These are phyloP conservation scores for Claviceps sp. DNA, from an alignment of 2,329 filamentous ascomycete species.

Conservation along the genomic window DNA sequence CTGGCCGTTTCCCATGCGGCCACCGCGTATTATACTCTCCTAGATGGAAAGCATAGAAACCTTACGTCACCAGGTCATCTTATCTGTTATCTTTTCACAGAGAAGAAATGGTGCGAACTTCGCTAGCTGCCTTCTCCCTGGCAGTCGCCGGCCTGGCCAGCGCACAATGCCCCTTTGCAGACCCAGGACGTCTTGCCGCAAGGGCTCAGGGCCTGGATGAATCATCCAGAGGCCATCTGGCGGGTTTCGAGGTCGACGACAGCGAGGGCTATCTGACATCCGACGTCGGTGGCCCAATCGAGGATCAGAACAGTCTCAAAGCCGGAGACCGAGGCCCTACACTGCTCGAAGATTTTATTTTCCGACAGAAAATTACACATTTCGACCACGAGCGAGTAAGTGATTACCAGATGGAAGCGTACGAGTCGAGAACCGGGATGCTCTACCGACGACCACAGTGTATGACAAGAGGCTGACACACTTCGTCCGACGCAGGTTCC, in stretches of 20 bases:
- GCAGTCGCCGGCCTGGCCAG: constrained; percentile 14
- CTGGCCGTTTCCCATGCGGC: neutral
- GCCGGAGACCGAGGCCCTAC: constrained; percentile 55
- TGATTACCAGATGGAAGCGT: neutral
- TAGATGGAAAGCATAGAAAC: neutral
- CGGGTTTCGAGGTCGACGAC: constrained; percentile 35
- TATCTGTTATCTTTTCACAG: neutral
- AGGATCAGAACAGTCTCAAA: constrained; percentile 52
- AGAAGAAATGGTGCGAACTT: constrained; percentile 14
- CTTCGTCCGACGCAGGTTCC: constrained; percentile 26
- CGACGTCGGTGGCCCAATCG: constrained; percentile 55
- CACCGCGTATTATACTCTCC: neutral
- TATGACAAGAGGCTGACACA: neutral
- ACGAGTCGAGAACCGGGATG: neutral
- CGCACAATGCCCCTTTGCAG: constrained; percentile 23
- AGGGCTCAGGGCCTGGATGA: constrained; percentile 10
- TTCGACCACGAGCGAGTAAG: constrained; percentile 59
- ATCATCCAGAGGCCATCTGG: constrained; percentile 18
- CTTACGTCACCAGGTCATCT: neutral
- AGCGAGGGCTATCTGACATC: constrained; percentile 44
- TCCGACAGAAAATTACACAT: constrained; percentile 57
- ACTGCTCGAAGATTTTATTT: constrained; percentile 59
- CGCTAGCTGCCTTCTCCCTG: constrained; percentile 12
- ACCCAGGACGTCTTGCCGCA: constrained; percentile 13
- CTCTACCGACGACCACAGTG: neutral